Evolutionary conservation across 345 rosid species (phyloP).

Genomic region (Linum lewisii): DNA sequence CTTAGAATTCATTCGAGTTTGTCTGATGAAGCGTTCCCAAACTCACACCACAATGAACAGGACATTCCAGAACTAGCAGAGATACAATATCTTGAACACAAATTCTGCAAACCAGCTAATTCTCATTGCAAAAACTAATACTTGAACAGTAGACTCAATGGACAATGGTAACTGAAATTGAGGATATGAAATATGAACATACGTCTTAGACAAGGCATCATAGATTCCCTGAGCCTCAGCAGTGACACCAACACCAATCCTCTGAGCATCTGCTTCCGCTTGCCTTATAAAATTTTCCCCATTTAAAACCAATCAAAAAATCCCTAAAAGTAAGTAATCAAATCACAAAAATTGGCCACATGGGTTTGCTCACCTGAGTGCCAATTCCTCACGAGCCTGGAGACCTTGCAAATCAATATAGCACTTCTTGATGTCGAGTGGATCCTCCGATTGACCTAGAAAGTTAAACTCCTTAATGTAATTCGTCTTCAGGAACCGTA

Average conservation of each 20-base stretch:
- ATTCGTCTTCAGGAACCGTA: slow-evolving; percentile 70
- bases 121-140: background rate
- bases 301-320: background rate
- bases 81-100: background rate
- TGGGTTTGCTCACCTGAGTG: slow-evolving; percentile 44
- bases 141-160: background rate
- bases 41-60: background rate
- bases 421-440: slow-evolving; percentile 57
- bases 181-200: slow-evolving; percentile 5
- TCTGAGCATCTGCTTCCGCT: slow-evolving; percentile 79
- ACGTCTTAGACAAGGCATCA: slow-evolving; percentile 94
- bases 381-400: slow-evolving; percentile 67
- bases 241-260: slow-evolving; percentile 91
- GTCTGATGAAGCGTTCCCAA: background rate
- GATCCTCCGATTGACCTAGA: slow-evolving; percentile 73
- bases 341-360: background rate
- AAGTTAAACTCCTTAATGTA: slow-evolving; percentile 52
- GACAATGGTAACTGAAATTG: background rate
- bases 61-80: background rate
- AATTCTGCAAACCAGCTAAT: too few species aligned
- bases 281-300: slow-evolving; percentile 41
- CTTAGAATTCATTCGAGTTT: background rate
- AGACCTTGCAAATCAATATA: slow-evolving; percentile 50
- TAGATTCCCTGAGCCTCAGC: slow-evolving; percentile 75
- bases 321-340: background rate